These are phyloP conservation scores for Wickerhamiella pararugosa DNA, from an alignment of 1,139 yeast genomes.

Conservation along the genomic window DNA sequence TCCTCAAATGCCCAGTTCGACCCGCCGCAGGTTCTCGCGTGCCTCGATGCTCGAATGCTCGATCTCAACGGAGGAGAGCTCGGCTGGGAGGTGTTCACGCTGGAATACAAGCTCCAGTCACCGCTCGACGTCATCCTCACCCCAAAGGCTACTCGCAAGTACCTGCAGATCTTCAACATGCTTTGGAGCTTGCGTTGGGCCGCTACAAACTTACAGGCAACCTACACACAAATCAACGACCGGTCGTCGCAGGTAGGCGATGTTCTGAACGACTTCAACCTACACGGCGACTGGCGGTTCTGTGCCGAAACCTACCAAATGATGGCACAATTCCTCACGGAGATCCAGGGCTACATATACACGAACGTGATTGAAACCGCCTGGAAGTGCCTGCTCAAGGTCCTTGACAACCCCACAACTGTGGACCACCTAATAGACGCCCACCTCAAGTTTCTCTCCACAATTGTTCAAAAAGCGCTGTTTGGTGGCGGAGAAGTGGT, in stretches of 20 bases:
- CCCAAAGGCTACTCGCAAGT: conserved; percentile 35
- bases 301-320: conserved; percentile 21
- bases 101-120: conserved; percentile 58
- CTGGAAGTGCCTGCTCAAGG: conserved; percentile 23
- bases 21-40: conserved; percentile 29
- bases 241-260: conserved; percentile 17
- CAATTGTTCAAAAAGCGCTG: conserved; percentile 25
- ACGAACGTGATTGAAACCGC: conserved; percentile 29
- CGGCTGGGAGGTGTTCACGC: conserved; percentile 83
- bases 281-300: conserved; percentile 18
- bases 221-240: conserved; percentile 33
- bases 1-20: conserved; percentile 44
- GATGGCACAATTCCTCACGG: conserved; percentile 27
- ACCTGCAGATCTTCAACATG: conserved; percentile 70
- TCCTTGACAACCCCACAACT: conserved; percentile 20
- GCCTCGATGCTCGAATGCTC: conserved; percentile 71
- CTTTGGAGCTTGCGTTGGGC: conserved; percentile 66
- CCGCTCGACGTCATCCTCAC: conserved; percentile 32
- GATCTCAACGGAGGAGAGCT: conserved; percentile 48
- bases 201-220: conserved; percentile 21
- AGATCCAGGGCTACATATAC: conserved; percentile 27
- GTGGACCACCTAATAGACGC: conserved; percentile 26
- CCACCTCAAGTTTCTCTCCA: conserved; percentile 23
- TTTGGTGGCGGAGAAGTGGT: conserved; percentile 24
- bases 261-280: conserved; percentile 6